These are phyloP conservation scores for Bidens hawaiensis DNA, from an alignment of 140 eudicot genomes.

Conservation along the genomic window DNA sequence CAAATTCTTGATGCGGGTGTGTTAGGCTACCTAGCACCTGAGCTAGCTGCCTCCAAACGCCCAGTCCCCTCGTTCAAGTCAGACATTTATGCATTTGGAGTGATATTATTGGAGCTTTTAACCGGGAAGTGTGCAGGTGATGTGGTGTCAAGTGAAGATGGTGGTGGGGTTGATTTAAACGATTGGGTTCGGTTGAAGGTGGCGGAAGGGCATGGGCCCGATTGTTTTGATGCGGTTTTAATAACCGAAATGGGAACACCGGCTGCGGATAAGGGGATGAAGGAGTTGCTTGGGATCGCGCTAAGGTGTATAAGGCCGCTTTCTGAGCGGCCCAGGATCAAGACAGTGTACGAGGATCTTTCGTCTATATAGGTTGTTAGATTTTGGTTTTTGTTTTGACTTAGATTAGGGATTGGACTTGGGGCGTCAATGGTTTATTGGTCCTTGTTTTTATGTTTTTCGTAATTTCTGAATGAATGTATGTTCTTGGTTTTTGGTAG, in stretches of 20 bases:
- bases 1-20: slow-evolving; percentile 97
- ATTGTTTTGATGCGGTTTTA: slow-evolving; percentile 72
- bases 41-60: slow-evolving; percentile 80
- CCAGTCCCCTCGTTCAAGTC: slow-evolving; percentile 95
- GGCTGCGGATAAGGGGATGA: slow-evolving; percentile 70
- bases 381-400: slow-evolving; percentile 26
- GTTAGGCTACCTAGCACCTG: slow-evolving; percentile 95
- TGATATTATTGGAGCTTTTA: slow-evolving; percentile 77
- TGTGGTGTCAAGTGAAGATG: slow-evolving; percentile 89
- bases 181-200: slow-evolving; percentile 93
- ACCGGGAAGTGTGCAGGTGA: slow-evolving; percentile 98
- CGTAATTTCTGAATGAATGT: slow-evolving; percentile 19
- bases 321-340: slow-evolving; percentile 95
- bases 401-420: slow-evolving; percentile 23
- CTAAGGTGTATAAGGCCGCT: slow-evolving; percentile 79
- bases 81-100: slow-evolving; percentile 93
- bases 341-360: slow-evolving; percentile 96
- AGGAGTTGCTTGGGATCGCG: slow-evolving; percentile 88
- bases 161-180: slow-evolving; percentile 91
- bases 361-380: slow-evolving; percentile 57
- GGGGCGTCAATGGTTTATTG: slow-evolving; percentile 74
- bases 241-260: slow-evolving; percentile 57
- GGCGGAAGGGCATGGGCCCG: slow-evolving; percentile 81
- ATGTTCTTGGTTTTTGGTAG: slow-evolving; percentile 11
- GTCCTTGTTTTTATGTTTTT: slow-evolving; percentile 19